phyloP scores from a whole-genome alignment of 129 eudicot species.

The Flaveria sonorensis region DNA sequence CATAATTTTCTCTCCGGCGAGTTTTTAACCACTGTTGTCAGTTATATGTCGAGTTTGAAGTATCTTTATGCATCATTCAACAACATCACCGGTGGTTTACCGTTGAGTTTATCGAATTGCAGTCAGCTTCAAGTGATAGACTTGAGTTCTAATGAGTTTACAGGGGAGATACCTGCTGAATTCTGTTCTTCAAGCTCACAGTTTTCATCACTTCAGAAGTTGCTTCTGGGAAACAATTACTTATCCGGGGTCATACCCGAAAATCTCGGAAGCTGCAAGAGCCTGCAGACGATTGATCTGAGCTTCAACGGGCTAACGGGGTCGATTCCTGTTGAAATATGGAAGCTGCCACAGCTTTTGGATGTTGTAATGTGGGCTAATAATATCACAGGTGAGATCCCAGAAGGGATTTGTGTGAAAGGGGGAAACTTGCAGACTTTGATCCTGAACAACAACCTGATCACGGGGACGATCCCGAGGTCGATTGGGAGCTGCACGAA shows the following conservation, averaged over 20 bases:
- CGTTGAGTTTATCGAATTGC: conserved; percentile 55
- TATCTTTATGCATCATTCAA: conserved; percentile 67
- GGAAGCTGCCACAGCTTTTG: conserved; percentile 62
- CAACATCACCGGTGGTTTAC: conserved; percentile 66
- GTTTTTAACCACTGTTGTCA: conserved; percentile 59
- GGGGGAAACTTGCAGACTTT: conserved; percentile 86
- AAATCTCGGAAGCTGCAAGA: conserved; percentile 64
- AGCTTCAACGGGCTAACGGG: conserved; percentile 71
- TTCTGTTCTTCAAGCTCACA: conserved; percentile 51
- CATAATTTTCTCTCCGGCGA: conserved; percentile 70
- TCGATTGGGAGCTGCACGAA: conserved; percentile 76
- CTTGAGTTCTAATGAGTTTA: conserved; percentile 69
- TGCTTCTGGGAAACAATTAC: conserved; percentile 60
- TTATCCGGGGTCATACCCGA: conserved; percentile 58
- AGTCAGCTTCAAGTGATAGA: conserved; percentile 73
- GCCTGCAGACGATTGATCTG: conserved; percentile 64
- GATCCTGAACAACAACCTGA: conserved; percentile 74
- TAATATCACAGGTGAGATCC: conserved; percentile 67
- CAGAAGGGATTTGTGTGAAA: conserved; percentile 73
- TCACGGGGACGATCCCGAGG: conserved; percentile 59
- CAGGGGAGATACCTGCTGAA: conserved; percentile 66
- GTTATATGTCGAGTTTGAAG: conserved; percentile 58
- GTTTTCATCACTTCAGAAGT: conserved; percentile 50
- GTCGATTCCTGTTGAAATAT: conserved; percentile 53
- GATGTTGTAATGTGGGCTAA: conserved; percentile 92